Base-by-base conservation (phyloP, 1,284 basidiomycete species). In the Tilletia setariae region DNA sequence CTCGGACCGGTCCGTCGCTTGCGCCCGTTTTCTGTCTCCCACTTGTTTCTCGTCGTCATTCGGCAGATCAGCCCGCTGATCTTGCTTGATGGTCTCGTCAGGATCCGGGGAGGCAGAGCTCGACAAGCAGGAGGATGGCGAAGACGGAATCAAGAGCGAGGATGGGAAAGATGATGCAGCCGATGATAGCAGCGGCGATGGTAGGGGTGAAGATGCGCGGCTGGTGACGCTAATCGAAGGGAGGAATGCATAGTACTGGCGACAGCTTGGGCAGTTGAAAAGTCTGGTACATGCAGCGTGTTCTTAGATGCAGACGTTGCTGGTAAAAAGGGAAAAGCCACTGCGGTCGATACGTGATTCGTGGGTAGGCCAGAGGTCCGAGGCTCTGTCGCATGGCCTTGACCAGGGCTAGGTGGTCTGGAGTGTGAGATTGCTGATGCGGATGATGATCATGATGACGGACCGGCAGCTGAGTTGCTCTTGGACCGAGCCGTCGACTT, bases 381-480 rank as follows among this genome's bases (percentile, higher is more conserved):
- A 86, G 86, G 21, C 85, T 83, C 3, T 79, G 74, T 63, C 88
- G 86, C 4, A 86, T 84, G 51, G 85, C 84, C 19, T 83, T 78
- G 66, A 23, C 40, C 68, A 59, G 46, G 7, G 32, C 15, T 53
- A 43, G 51, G 61, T 40, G 25, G 65, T 11, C 35, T 40, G 35
- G 51, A 25, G 51, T 19, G 15, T 53, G 21, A 23, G 19, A 16
- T 16, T 49, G 16, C 21, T 49, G 23, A 25, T 13, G 13, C 28
- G 16, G 13, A 53, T 25, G 16, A 25, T 25, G 11, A 28, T 21
- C 21, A 53, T 21, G 51, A 53, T 25, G 51, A 53, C 21, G 6
- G 51, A 28, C 11, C n/a, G n/a, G 23, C 8, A 49, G n/a, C 4
- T 49, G 13, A 19, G 51, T 25, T 25, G 15, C 16, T 68, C 65